These are phyloP conservation scores for Arabidopsis hybrid DNA, from an alignment of 441 rosid species.

Conservation along the genomic window DNA sequence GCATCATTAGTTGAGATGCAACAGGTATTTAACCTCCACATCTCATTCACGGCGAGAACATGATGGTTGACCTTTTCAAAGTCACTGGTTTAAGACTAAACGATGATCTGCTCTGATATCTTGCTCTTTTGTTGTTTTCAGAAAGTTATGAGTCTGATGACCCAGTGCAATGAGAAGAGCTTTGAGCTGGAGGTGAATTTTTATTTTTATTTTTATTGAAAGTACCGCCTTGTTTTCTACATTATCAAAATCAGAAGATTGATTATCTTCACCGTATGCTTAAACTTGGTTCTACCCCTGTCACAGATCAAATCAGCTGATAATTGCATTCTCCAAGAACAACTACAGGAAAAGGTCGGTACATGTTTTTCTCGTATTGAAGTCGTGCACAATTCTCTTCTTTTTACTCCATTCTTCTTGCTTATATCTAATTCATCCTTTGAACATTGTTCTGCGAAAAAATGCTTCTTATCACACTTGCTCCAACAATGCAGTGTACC, in stretches of 20 bases:
- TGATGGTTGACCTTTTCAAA: constrained; percentile 53
- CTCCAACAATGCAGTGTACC: constrained; percentile 58
- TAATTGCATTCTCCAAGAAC: constrained; percentile 95
- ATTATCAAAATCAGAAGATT: constrained; percentile 17
- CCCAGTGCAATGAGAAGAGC: constrained; percentile 87
- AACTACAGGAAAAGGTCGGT: constrained; percentile 82
- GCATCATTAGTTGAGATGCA: constrained; percentile 97
- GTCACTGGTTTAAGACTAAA: constrained; percentile 5
- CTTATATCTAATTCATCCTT: constrained; percentile 17
- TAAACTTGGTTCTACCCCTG: constrained; percentile 33
- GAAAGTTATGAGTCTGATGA: constrained; percentile 89
- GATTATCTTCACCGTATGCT: constrained; percentile 12
- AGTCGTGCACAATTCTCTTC: constrained; percentile 14
- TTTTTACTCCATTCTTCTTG: constrained; percentile 12
- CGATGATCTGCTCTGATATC: not conserved
- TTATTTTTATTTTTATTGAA: not conserved
- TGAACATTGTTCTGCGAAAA: constrained; percentile 9
- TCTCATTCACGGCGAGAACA: constrained; percentile 23
- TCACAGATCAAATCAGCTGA: constrained; percentile 92
- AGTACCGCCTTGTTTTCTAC: constrained; percentile 24
- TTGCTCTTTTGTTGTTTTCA: constrained; percentile 46
- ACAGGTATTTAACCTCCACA: constrained; percentile 65
- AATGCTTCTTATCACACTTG: constrained; percentile 21
- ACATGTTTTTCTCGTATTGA: constrained; percentile 9
- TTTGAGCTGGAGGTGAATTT: constrained; percentile 87